phyloP scores from a whole-genome alignment of 108 stramenopile species.

The Fragilaria radians region DNA sequence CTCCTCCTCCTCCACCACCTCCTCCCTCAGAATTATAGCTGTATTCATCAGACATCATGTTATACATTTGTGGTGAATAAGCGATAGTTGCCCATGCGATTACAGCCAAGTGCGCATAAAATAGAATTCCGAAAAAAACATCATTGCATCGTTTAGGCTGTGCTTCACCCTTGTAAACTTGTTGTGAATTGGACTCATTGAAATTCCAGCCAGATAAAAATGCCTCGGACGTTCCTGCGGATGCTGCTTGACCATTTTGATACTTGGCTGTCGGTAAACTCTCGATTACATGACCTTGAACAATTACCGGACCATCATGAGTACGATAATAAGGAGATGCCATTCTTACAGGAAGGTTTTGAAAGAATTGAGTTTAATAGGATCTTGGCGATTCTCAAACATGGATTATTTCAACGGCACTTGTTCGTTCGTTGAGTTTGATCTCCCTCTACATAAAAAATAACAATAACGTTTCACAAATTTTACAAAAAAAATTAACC shows the following conservation, averaged over 20 bases:
- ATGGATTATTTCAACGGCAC: too few relatives aligned
- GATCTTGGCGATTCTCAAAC: too few relatives aligned
- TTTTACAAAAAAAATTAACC: too few relatives aligned
- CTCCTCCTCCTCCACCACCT: background rate
- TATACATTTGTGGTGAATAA: constrained; percentile 42
- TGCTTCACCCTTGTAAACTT: constrained; percentile 40
- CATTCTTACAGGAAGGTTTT: background rate
- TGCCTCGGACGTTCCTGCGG: too few relatives aligned
- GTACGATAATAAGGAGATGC: background rate
- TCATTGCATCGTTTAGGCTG: constrained; percentile 57
- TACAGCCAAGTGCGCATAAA: constrained; percentile 48
- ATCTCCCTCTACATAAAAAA: too few relatives aligned
- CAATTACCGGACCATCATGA: background rate
- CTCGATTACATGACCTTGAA: background rate
- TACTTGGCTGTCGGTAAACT: background rate
- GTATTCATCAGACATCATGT: constrained; percentile 32
- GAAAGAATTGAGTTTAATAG: too few relatives aligned
- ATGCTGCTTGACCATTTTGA: too few relatives aligned
- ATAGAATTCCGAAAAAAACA: constrained; percentile 49
- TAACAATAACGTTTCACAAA: too few relatives aligned
- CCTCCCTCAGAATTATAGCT: background rate
- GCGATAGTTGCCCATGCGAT: constrained; percentile 28
- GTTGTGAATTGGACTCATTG: too few relatives aligned
- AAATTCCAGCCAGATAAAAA: too few relatives aligned
- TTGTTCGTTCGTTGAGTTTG: too few relatives aligned